A percentile compares a stretch with the other conserved stretches of the same genome.
phyloP scores from a whole-genome alignment of 228 moss, liverwort and hornwort species.

The Sphagnum magellanicum region DNA sequence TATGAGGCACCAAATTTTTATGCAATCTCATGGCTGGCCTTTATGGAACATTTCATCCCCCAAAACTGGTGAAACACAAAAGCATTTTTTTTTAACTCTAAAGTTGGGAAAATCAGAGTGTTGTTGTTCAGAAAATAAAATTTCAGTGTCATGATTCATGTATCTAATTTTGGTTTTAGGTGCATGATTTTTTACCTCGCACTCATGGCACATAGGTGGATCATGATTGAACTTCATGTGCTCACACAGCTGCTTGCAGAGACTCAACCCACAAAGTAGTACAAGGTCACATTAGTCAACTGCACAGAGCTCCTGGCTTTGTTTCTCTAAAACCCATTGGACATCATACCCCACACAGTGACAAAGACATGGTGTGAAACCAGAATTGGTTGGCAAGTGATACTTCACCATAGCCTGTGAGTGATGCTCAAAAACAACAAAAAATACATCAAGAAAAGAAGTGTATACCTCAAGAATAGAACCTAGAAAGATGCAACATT shows the following conservation, averaged over 20 bases:
- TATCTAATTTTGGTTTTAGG: background rate
- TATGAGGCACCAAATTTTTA: no score
- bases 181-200: conserved; percentile 17
- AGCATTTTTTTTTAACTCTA: no score
- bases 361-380: background rate
- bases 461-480: no score
- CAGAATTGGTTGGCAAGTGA: background rate
- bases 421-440: background rate
- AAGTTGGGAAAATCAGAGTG: no score
- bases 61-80: no score
- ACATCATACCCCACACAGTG: background rate
- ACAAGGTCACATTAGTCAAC: background rate
- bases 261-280: background rate
- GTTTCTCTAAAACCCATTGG: background rate
- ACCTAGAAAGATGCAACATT: no score
- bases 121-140: no score
- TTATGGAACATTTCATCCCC: no score
- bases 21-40: no score
- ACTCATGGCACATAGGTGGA: conserved; percentile 35
- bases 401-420: background rate
- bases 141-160: no score
- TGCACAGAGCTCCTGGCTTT: background rate
- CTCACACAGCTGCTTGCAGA: conserved; percentile 36
- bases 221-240: conserved; percentile 52
- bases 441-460: background rate